Percentiles rank a stretch among this genome's conserved stretches.
These are phyloP conservation scores for Mikania micrantha DNA, from an alignment of 129 eudicot species.

Conservation along the genomic window DNA sequence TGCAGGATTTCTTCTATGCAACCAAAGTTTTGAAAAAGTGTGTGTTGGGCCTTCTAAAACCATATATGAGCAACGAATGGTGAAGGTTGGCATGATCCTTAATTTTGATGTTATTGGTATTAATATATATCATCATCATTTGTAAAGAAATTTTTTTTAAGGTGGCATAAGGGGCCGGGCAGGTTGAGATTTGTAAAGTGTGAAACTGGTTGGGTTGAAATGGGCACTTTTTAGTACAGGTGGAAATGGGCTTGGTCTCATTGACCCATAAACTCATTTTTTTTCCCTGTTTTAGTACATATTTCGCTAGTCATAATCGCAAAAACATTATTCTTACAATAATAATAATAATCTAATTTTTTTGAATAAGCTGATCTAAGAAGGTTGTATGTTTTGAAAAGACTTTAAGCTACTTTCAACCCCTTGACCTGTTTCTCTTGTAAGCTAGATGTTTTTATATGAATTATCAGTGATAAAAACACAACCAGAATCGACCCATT, in stretches of 20 bases:
- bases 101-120: background rate
- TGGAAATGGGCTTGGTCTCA: background rate
- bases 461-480: background rate
- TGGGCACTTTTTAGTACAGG: background rate
- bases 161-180: background rate
- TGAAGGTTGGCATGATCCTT: slow-evolving; percentile 43
- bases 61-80: slow-evolving; percentile 76
- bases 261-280: background rate
- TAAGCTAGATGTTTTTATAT: background rate
- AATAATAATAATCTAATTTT: background rate
- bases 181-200: background rate
- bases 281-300: background rate
- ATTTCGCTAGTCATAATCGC: background rate
- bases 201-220: background rate
- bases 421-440: background rate
- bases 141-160: background rate
- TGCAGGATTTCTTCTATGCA: slow-evolving; percentile 85
- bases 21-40: slow-evolving; percentile 66
- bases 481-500: background rate
- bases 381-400: background rate
- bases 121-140: background rate
- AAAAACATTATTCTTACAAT: background rate
- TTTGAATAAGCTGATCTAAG: background rate
- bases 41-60: slow-evolving; percentile 93
- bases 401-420: background rate